Base-by-base conservation (phyloP, 1,284 basidiomycete genomes). In the Trichosporon sp. region DNA sequence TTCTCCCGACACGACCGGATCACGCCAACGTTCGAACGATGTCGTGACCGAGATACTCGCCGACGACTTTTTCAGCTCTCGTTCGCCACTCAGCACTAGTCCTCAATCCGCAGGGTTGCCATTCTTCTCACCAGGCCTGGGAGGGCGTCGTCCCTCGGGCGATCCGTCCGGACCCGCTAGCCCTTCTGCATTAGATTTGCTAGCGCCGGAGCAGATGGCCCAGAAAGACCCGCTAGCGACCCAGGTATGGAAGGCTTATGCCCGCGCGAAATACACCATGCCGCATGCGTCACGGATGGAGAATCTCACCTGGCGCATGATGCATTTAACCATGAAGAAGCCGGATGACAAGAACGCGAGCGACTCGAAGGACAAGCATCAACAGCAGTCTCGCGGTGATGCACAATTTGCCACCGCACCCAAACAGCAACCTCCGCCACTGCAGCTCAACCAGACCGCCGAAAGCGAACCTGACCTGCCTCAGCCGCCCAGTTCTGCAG, bases 261-360 rank as follows among this genome's bases (percentile, higher is more conserved):
- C 92, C 37, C 88, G 90, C 67, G 91, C 90, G 37, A 93, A 93
- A 79, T 89, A 89, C 21, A 86, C 85, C 59, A 81, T 96, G 54
- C 93, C 94, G 37, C 92, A 96, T 77, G 92, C 91, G 0, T 91
- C 94, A 77, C 83, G 94, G 69, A 95, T 98, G 92, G 95, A 98
- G 82, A 97, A 96, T 76, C 79, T 97, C 60, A 96, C 94, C 0
- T 97, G 95, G 95, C 83, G 96, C 67, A 92, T 98, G 91, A 97
- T 97, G 95, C 90, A 94, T 49, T 83, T 99, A 74, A 90, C 89
- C 9, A 81, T 97, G 67, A 89, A 90, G 82, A 74, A 77, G 69
- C 73, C 74, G 46, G 73, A 75, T 59, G 74, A 61, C 57, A 58
- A 37, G 57, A 33, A 23, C 19, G 9, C 56, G 32, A 34, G 31